A percentile compares a stretch with the other conserved stretches of the same genome.
phyloP scores from a whole-genome alignment of 2,329 filamentous ascomycete species.

The Fusarium drepaniforme region DNA sequence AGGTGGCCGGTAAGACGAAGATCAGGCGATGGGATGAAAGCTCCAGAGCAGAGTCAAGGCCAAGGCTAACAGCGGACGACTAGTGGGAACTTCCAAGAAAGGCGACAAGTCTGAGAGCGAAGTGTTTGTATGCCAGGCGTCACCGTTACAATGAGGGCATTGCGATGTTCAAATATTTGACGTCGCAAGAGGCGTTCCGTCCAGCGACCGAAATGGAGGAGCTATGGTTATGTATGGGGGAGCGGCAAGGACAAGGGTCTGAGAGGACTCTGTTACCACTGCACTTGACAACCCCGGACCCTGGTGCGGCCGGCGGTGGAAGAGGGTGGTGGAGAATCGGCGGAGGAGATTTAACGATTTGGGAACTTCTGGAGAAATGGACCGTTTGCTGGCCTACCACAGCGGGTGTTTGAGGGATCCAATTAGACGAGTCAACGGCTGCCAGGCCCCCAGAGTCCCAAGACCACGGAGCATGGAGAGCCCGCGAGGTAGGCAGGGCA shows the following conservation, averaged over 20 bases:
- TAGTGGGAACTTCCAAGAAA: background rate
- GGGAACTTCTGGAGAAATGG: conserved; percentile 43
- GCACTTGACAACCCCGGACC: conserved; percentile 40
- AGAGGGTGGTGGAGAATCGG: conserved; percentile 43
- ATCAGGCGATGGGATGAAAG: conserved; percentile 32
- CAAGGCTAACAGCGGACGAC: background rate
- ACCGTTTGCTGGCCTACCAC: conserved; percentile 31
- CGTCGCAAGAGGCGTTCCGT: conserved; percentile 32
- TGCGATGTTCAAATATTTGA: conserved; percentile 18
- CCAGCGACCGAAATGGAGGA: conserved; percentile 38
- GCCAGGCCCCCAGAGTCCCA: conserved; percentile 20
- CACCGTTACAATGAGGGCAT: conserved; percentile 18
- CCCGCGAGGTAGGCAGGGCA: conserved; percentile 1
- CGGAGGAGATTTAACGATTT: conserved; percentile 31
- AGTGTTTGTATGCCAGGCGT: conserved; percentile 8
- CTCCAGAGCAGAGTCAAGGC: conserved; percentile 15
- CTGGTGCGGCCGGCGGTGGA: conserved; percentile 37
- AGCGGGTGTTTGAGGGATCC: conserved; percentile 21
- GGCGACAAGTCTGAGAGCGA: background rate
- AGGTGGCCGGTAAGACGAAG: conserved; percentile 20
- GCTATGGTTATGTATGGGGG: conserved; percentile 45
- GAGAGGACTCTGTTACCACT: conserved; percentile 19
- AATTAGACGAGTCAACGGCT: conserved; percentile 23
- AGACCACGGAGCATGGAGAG: conserved; percentile 11
- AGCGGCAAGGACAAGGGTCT: conserved; percentile 37